Percentiles rank a stretch among this genome's conserved stretches.
phyloP scores from a whole-genome alignment of 345 rosid species.

The Linum usitatissimum region DNA sequence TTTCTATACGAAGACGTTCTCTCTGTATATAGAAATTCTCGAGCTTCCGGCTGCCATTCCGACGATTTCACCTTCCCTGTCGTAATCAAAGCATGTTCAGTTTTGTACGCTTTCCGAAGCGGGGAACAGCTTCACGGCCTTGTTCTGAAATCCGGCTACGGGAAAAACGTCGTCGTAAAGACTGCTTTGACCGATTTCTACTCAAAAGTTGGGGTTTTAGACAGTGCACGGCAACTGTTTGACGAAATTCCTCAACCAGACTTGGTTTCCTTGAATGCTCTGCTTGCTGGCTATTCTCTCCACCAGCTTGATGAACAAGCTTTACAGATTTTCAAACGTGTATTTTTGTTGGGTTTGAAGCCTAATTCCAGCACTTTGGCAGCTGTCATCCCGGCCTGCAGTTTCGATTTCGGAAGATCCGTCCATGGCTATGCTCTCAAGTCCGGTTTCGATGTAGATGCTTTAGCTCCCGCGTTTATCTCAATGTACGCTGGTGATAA shows the following conservation, averaged over 20 bases:
- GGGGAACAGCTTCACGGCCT: slow-evolving; percentile 33
- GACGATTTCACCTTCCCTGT: slow-evolving; percentile 36
- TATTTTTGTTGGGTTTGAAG: slow-evolving; percentile 9
- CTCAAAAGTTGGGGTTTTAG: slow-evolving; percentile 10
- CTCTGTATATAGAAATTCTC: slow-evolving; percentile 23
- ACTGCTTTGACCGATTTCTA: slow-evolving; percentile 16
- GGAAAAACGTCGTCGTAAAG: slow-evolving; percentile 24
- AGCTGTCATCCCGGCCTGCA: slow-evolving; percentile 15
- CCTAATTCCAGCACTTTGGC: slow-evolving; percentile 22
- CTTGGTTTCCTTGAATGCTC: slow-evolving; percentile 21
- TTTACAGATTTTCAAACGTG: slow-evolving; percentile 10
- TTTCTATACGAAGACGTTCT: slow-evolving; percentile 29
- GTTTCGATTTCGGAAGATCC: slow-evolving; percentile 12
- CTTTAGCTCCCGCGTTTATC: slow-evolving; percentile 35
- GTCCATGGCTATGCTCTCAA: slow-evolving; percentile 19
- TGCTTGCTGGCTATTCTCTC: slow-evolving; percentile 20
- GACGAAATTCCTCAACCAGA: slow-evolving; percentile 21
- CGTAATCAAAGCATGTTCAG: slow-evolving; percentile 38
- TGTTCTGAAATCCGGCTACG: slow-evolving; percentile 35
- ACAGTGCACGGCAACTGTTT: slow-evolving; percentile 10
- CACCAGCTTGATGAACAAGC: slow-evolving; percentile 7
- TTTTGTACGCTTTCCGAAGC: slow-evolving; percentile 18
- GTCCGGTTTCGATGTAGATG: slow-evolving; percentile 13
- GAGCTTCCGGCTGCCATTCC: slow-evolving; percentile 20
- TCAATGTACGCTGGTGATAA: slow-evolving; percentile 37